Base-by-base conservation (phyloP, 1,139 yeast species). In the Saccharomycopsis phalli region DNA sequence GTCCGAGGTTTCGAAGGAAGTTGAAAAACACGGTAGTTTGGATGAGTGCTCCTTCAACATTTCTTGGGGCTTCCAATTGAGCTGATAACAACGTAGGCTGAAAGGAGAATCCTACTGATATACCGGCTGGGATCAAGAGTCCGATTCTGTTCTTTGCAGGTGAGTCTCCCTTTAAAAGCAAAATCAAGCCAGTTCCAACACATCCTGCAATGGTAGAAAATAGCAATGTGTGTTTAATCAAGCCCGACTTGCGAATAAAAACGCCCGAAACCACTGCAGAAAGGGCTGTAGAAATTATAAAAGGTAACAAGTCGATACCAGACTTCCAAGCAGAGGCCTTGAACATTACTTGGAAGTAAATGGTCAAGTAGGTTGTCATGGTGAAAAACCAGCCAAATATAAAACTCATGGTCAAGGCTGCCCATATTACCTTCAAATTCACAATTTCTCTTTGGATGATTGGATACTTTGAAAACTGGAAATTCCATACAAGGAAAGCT, bases 221-320 rank as follows among this genome's bases (percentile, higher is more conserved):
- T 40, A 45, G 69, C 63, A 14, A 69, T 57, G 10, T 72, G 75
- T 63, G n/a, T 16, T 16, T 30, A 13, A 30, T 21, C 13, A 7
- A 8, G 8, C 22, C 17, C 11, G 20, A 14, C 47, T 57, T 61
- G 36, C 68, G 60, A 47, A 76, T 63, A 34, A 67, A 48, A 1
- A 68, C 48, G 22, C 82, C 83, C 30, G 66, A 62, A 11, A 55
- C 31, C 1, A 71, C 57, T 1, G 79, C 67, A 1, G 72, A 48
- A 3, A 76, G 31, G 3, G 78, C 66, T 3, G 75, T 69, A 1
- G 78, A 58, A 25, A 79, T 54, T 34, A 77, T 66, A 49, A 68
- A 50, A 1, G 84, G 80, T 23, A 79, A 56, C 48, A 76, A 54
- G 48, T 71, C 71, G 31, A 77, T 59, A 28, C 86, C 83, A 1